Conservation (phyloP, 345 rosid species). For the Diplotaxis tenuifolia region DNA sequence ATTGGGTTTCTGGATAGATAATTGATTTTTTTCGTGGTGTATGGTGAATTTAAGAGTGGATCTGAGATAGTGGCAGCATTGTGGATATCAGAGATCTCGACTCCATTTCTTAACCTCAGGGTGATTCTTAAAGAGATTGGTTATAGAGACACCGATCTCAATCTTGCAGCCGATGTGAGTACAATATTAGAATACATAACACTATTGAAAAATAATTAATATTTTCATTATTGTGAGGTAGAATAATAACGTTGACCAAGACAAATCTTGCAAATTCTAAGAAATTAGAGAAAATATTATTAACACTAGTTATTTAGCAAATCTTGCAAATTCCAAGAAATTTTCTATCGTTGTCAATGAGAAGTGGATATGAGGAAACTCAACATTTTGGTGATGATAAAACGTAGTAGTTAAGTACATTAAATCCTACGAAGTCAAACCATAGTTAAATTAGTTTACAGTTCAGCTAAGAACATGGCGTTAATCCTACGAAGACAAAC, state of each 20-base stretch:
- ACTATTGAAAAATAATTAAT: not conserved
- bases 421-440: not conserved
- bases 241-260: not conserved
- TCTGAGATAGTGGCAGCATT: constrained; percentile 67
- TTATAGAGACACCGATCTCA: constrained; percentile 63
- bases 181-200: not conserved
- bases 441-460: not conserved
- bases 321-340: constrained; percentile 1
- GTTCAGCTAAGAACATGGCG: not conserved
- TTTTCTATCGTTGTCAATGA: not conserved
- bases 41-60: constrained; percentile 45
- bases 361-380: not conserved
- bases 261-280: too few species aligned
- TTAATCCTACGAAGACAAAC: not conserved
- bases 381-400: not conserved
- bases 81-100: constrained; percentile 73
- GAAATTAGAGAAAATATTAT: not conserved
- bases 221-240: not conserved
- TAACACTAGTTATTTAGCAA: not conserved
- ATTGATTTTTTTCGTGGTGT: not conserved
- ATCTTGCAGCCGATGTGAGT: constrained; percentile 72
- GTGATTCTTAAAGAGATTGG: constrained; percentile 83
- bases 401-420: not conserved
- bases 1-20: not conserved
- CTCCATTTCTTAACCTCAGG: constrained; percentile 77